Evolutionary conservation across 2,329 filamentous ascomycete genomes (phyloP).

Genomic region (Trichoderma sp.): DNA sequence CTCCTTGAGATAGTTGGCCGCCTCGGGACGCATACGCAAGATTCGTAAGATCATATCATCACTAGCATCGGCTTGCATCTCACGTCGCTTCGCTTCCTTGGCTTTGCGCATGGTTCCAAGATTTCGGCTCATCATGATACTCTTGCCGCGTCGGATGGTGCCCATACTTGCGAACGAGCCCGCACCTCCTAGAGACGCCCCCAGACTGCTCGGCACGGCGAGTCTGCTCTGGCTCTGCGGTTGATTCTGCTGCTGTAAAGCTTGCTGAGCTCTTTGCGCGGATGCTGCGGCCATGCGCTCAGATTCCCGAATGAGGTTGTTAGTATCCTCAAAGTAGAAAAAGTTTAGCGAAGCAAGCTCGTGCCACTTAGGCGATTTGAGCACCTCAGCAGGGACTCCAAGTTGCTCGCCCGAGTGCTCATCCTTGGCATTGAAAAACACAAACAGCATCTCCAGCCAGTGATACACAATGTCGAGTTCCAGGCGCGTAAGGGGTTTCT

Average conservation of each 20-base stretch:
- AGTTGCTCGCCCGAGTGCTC: conserved; percentile 79
- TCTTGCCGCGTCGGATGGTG: conserved; percentile 69
- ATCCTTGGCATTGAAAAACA: conserved; percentile 93
- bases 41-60: conserved; percentile 98
- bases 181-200: conserved; percentile 42
- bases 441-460: conserved; percentile 88
- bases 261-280: conserved; percentile 72
- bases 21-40: conserved; percentile 91
- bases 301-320: conserved; percentile 90
- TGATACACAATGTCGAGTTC: conserved; percentile 94
- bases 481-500: conserved; percentile 80
- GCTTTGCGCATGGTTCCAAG: conserved; percentile 94
- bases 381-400: conserved; percentile 85
- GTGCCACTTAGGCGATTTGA: conserved; percentile 98
- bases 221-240: conserved; percentile 62
- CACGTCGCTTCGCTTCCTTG: conserved; percentile 93
- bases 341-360: conserved; percentile 96
- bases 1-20: conserved; percentile 83
- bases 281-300: conserved; percentile 93
- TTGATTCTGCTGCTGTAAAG: conserved; percentile 57
- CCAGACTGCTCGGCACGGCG: conserved; percentile 64
- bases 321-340: conserved; percentile 95
- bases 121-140: conserved; percentile 92
- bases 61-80: conserved; percentile 93
- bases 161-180: conserved; percentile 66